Evolutionary conservation across 2,329 filamentous ascomycete species (phyloP), one percentile per base, ranked within the genome.

Genomic region (Scedosporium minutisporum): DNA sequence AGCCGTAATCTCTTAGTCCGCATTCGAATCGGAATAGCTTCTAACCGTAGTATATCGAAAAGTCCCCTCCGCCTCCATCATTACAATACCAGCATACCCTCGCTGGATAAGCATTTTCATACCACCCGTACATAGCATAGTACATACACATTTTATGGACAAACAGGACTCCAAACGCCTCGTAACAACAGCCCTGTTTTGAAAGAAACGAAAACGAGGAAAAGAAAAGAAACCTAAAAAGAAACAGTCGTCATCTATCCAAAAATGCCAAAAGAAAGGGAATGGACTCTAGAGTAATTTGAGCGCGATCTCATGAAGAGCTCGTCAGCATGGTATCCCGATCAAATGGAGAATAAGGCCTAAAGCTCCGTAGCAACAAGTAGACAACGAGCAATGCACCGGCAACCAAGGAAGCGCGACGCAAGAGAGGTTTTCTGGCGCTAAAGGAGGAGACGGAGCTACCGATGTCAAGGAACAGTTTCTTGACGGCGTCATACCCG

Each of bases 381-480:
- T 51, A 61, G 59, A 27, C 9, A 16, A 42, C 9, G 14, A 51
- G 53, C 27, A 53, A 38, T 10, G 90, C 76, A 63, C 90, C 57
- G 1, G 27, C 53, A 51, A 60, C 42, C 10, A 91, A 76, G 63
- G 90, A 76, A 57, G 89, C 72, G 75, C 90, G 89, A 75, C 89
- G 87, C 69, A 87, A 77, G 55, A 83, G 82, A 5, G 90, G 90
- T 68, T 84, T 84, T 63, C 78, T 80, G 67, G 83, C 83, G 62
- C 90, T 89, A 67, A 91, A 89, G 70, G 93, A 89, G 58, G 86
- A 85, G 90, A 90, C 93, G 61, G 83, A 82, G 70, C 89, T 87
- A 68, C 81, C 79, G 62, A 80, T 86, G 66, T 90, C 85, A 64
- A 79, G 78, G 63, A 87, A 75, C 73, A 91, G 89, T 69, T 87